Base-by-base conservation (phyloP, 2,329 filamentous ascomycete species). In the Chaetomium globosum region DNA sequence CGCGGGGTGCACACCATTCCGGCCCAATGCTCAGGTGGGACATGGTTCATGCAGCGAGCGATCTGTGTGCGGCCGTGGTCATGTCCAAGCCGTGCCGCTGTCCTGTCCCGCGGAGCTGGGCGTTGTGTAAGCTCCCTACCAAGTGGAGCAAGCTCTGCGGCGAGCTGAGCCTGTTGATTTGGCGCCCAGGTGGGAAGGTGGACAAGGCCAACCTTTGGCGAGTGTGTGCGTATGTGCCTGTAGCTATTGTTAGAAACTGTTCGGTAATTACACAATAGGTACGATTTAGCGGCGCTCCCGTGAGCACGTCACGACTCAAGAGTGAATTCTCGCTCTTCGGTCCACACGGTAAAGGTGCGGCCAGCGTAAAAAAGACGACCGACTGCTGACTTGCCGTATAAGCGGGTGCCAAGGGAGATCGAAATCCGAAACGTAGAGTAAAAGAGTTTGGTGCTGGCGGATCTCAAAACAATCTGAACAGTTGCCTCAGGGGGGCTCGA, bases 41-140 rank as follows among this genome's bases (percentile, higher is more conserved):
- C 64, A 46, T 59, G 53, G 36, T 46, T 55, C 65, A 36, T 66
- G 65, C 39, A 57, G 51, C 23, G 59, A 57, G 57, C 39, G 55
- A 56, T 61, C 51, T 57, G 33, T 60, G 59, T 59, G 52, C 52
- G 31, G 39, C 36, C 31, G 43, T 36, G 33, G 30, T 16, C 33
- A 49, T 46, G 36, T 3, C 39, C 21, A 31, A 16, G 30, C 57
- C 48, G 30, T n/a, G 49, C 46, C 56, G 31, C 55, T 16, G 39
- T 16, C 39, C 39, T 52, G 28, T 62, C 12, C 31, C 31, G 43
- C n/a, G n/a, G n/a, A 46, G 26, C 30, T 52, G 56, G 16, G 28
- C 30, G 30, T 16, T 8, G 31, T 39, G 46, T 48, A 48, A 48
- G 46, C 46, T 48, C 4, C 21, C n/a, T 48, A 12, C 21, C n/a